Evolutionary conservation across 805 yeast species (phyloP).

Genomic region (Saturnispora saitoi): DNA sequence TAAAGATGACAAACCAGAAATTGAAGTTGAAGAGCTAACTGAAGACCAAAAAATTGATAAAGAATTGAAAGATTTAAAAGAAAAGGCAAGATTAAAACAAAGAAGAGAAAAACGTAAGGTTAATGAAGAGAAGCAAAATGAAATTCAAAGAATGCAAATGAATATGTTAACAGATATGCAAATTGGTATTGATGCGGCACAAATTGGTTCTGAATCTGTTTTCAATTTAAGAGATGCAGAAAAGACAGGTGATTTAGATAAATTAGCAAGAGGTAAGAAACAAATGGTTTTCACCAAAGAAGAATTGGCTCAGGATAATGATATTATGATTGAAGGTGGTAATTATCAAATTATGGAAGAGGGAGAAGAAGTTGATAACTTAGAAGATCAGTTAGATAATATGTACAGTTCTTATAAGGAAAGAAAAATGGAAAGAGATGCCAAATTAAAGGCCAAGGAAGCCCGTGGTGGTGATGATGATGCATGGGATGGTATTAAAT

Average conservation of each 20-base stretch:
- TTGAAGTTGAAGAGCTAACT: conserved; percentile 61
- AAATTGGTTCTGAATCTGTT: conserved; percentile 65
- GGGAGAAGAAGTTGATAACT: conserved; percentile 52
- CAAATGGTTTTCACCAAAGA: conserved; percentile 54
- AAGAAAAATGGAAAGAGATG: conserved; percentile 57
- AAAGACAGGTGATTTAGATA: conserved; percentile 72
- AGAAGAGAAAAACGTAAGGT: conserved; percentile 77
- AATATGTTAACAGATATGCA: conserved; percentile 90
- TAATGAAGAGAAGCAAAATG: conserved; percentile 81
- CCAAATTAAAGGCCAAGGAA: conserved; percentile 58
- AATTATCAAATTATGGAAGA: conserved; percentile 24
- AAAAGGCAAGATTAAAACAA: conserved; percentile 54
- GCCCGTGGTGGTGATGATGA: conserved; percentile 72
- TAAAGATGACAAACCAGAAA: conserved; percentile 43
- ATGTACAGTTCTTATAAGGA: conserved; percentile 73
- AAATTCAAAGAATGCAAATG: conserved; percentile 87
- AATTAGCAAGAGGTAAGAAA: conserved; percentile 70
- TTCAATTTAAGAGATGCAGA: conserved; percentile 82
- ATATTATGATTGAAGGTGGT: conserved; percentile 30
- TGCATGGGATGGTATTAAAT: conserved; percentile 64
- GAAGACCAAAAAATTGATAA: conserved; percentile 88
- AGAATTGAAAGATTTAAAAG: conserved; percentile 68
- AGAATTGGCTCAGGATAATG: conserved; percentile 31
- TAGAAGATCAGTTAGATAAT: conserved; percentile 74
- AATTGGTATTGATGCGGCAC: conserved; percentile 88